Evolutionary conservation across 805 yeast genomes (phyloP), one percentile per base, ranked within the genome.

Genomic region (Naumovozyma dairenensis): DNA sequence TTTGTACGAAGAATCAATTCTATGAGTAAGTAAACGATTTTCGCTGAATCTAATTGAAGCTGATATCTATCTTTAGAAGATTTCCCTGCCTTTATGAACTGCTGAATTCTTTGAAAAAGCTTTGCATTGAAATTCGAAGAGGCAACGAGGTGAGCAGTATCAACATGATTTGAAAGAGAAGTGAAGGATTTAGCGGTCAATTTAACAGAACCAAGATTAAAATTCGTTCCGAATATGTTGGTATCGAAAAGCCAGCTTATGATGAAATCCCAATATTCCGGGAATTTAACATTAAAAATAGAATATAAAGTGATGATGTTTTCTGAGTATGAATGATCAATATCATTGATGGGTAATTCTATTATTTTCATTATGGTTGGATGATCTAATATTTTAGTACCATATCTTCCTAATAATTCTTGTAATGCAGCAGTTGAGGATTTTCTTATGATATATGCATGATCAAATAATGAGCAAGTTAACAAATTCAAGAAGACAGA

Each of bases 361-460:
- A 85, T 69, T 2, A 83, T 49, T 12, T 53, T 51, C 25, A 80
- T 60, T 36, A 36, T 42, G 38, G 38, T 50, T 5, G 10, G 29
- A 21, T 28, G 45, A 42, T 46, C 74, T 59, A 18, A 66, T 36
- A 20, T 36, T 18, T 22, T 26, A 7, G 32, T 21, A 9, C 57
- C 58, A 49, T 74, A 77, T 24, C 96, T 60, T 0, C 97, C 97
- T 3, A 84, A 52, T 12, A 80, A 65, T 48, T 87, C 97, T 50
- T 87, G 96, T 5, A 87, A 47, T 0, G 92, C 89, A 1, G 96
- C 95, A 4, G 84, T 65, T 1, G 87, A 78, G 13, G 96, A 87
- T 37, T 93, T 64, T 36, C 96, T 65, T 5, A 86, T 71, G 38
- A 77, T 67, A 14, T 84, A 60, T 35, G 86, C 95, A 16, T 66